These are phyloP conservation scores for Fraxinus nigra DNA, from an alignment of 305 asterid genomes.

Conservation along the genomic window DNA sequence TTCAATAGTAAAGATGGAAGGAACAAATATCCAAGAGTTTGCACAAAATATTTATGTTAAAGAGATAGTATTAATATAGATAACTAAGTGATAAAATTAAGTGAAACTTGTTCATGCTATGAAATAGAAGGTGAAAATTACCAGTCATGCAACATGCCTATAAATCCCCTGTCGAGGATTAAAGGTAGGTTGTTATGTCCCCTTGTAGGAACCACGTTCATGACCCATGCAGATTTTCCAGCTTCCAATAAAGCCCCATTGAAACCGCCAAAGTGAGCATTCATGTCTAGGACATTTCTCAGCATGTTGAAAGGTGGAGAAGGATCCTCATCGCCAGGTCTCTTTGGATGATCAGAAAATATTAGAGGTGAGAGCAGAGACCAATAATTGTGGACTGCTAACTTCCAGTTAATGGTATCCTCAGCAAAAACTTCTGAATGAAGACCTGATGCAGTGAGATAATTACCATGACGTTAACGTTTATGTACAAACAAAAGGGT, in stretches of 20 bases:
- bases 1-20: slow-evolving; percentile 5
- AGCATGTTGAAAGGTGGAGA: slow-evolving; percentile 99
- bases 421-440: slow-evolving; percentile 67
- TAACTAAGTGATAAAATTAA: background rate
- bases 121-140: slow-evolving; percentile 33
- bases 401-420: slow-evolving; percentile 68
- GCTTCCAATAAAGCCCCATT: slow-evolving; percentile 81
- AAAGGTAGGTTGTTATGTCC: slow-evolving; percentile 78
- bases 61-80: background rate
- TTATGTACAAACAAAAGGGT: slow-evolving; percentile 2
- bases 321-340: slow-evolving; percentile 99
- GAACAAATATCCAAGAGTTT: slow-evolving; percentile 4
- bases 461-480: background rate
- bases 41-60: background rate
- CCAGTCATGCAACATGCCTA: slow-evolving; percentile 96
- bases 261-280: slow-evolving; percentile 87
- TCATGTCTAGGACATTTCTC: slow-evolving; percentile 97
- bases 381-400: slow-evolving; percentile 87
- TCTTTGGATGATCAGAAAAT: slow-evolving; percentile 97
- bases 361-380: slow-evolving; percentile 91
- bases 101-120: background rate
- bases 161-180: slow-evolving; percentile 79
- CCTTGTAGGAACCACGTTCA: slow-evolving; percentile 87
- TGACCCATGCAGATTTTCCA: slow-evolving; percentile 91
- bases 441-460: slow-evolving; percentile 43